phyloP scores from a whole-genome alignment of 2,329 filamentous ascomycete species.

The Penicillium rolfsii region DNA sequence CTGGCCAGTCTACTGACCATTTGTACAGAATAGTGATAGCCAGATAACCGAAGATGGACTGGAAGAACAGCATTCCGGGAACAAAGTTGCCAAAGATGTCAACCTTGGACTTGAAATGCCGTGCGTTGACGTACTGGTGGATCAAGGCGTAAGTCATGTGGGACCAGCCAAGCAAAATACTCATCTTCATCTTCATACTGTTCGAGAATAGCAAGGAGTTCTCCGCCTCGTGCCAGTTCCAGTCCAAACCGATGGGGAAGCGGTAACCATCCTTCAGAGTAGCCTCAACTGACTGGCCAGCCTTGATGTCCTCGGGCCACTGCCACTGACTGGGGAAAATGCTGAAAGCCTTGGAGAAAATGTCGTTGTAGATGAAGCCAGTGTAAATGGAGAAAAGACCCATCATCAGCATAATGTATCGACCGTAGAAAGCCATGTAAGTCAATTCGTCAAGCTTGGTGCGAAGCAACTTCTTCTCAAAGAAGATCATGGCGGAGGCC shows the following conservation, averaged over 20 bases:
- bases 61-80: conserved; percentile 99
- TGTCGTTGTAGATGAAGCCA: conserved; percentile 95
- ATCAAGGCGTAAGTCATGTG: conserved; percentile 99
- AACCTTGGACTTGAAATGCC: conserved; percentile 90
- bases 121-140: conserved; percentile 89
- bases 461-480: conserved; percentile 76
- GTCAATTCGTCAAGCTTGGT: conserved; percentile 98
- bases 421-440: conserved; percentile 97
- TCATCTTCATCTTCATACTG: conserved; percentile 99
- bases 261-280: conserved; percentile 74
- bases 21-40: conserved; percentile 95
- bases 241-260: conserved; percentile 95
- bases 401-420: conserved; percentile 99
- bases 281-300: conserved; percentile 67
- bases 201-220: conserved; percentile 96
- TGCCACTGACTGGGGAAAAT: conserved; percentile 90
- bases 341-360: conserved; percentile 90
- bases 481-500: conserved; percentile 92
- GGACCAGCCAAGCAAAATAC: conserved; percentile 93
- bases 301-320: conserved; percentile 71
- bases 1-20: conserved; percentile 88
- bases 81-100: conserved; percentile 98
- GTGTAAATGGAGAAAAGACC: conserved; percentile 96
- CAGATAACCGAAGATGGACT: conserved; percentile 96
- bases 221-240: conserved; percentile 93